Evolutionary conservation across 352 stramenopile species (phyloP).

Genomic region (Phytophthora chlamydospora): DNA sequence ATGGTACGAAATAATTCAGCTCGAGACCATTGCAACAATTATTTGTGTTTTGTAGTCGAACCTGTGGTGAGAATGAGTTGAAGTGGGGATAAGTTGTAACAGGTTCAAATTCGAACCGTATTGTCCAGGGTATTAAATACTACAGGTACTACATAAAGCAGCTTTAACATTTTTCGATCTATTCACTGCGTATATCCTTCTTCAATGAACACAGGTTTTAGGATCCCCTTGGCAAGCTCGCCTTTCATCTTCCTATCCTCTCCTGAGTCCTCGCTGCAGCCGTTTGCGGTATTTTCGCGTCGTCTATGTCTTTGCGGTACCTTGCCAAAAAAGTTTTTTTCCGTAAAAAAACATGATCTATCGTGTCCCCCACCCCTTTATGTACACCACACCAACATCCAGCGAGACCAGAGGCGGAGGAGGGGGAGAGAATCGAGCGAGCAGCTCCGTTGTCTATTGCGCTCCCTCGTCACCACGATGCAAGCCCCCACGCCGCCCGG

Average conservation of each 20-base stretch:
- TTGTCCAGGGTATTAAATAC: too few relatives aligned
- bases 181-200: too few relatives aligned
- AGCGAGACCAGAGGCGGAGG: slow-evolving; percentile 22
- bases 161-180: too few relatives aligned
- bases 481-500: slow-evolving; percentile 44
- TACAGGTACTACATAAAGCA: too few relatives aligned
- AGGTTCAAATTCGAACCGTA: too few relatives aligned
- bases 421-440: slow-evolving; percentile 38
- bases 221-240: too few relatives aligned
- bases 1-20: neutral
- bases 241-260: too few relatives aligned
- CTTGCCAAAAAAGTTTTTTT: neutral
- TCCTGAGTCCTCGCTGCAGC: too few relatives aligned
- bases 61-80: slow-evolving; percentile 28
- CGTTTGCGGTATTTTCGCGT: neutral
- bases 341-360: neutral
- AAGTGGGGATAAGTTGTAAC: too few relatives aligned
- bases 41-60: slow-evolving; percentile 2
- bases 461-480: slow-evolving; percentile 30
- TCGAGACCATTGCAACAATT: neutral
- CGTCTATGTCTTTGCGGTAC: slow-evolving; percentile 2
- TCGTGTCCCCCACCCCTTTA: neutral
- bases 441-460: slow-evolving; percentile 32
- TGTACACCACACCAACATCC: slow-evolving; percentile 36
- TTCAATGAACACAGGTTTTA: too few relatives aligned